These are phyloP conservation scores for Carex kokanica DNA, from an alignment of 176 grass and related monocot genomes.

Conservation along the genomic window DNA sequence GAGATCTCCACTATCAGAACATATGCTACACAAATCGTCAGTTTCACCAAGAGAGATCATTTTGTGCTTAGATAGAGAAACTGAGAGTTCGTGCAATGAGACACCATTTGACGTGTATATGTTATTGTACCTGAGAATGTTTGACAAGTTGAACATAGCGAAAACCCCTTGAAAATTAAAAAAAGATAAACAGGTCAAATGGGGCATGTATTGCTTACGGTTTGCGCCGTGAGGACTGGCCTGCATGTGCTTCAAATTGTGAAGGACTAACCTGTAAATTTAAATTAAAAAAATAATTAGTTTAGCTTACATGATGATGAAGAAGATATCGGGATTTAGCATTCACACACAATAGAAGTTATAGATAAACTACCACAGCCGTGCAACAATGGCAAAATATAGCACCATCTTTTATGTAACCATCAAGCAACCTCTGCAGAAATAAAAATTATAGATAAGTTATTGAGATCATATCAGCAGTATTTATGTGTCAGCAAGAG, in stretches of 20 bases:
- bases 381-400: conserved; percentile 93
- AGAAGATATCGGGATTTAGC: neutral
- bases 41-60: conserved; percentile 61
- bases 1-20: conserved; percentile 81
- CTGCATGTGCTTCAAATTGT: conserved; percentile 95
- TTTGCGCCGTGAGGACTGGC: conserved; percentile 82
- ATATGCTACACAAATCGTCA: conserved; percentile 93
- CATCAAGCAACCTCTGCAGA: conserved; percentile 81
- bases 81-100: conserved; percentile 90
- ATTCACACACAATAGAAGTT: conserved; percentile 10
- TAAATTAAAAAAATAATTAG: conserved; percentile 5
- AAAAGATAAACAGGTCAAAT: conserved; percentile 7
- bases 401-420: conserved; percentile 85
- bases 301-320: conserved; percentile 16
- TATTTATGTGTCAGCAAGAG: neutral
- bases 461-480: neutral
- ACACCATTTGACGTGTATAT: conserved; percentile 99
- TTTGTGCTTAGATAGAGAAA: conserved; percentile 70
- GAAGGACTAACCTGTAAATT: conserved; percentile 86
- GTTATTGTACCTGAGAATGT: conserved; percentile 82
- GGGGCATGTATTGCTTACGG: conserved; percentile 42
- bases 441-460: conserved; percentile 25
- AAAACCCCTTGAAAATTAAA: conserved; percentile 14
- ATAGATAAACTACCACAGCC: conserved; percentile 56
- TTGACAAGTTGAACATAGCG: conserved; percentile 14